Evolutionary conservation across 768 basidiomycete species (phyloP).

Genomic region (Lactifluus pinguis): DNA sequence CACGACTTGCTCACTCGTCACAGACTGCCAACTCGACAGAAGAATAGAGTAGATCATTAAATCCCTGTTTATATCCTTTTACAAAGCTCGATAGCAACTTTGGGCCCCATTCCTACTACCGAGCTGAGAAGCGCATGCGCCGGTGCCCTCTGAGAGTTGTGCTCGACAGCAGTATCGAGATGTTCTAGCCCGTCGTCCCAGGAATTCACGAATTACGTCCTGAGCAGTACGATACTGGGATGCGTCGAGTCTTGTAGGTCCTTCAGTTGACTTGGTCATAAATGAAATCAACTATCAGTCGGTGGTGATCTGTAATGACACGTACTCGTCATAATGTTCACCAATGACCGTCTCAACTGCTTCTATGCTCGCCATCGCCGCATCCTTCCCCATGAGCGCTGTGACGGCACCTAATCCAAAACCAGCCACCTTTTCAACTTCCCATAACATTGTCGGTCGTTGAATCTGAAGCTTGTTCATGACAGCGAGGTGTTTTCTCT

Average conservation of each 20-base stretch:
- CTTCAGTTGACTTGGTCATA: constrained; percentile 60
- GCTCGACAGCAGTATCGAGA: constrained; percentile 80
- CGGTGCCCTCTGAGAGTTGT: constrained; percentile 83
- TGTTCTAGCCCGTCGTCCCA: constrained; percentile 94
- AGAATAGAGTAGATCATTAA: constrained; percentile 7
- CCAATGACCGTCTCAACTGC: constrained; percentile 97
- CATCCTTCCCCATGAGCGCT: constrained; percentile 82
- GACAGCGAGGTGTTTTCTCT: constrained; percentile 81
- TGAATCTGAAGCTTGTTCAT: constrained; percentile 82
- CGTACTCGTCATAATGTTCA: constrained; percentile 96
- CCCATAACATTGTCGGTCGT: constrained; percentile 75
- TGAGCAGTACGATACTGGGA: constrained; percentile 41
- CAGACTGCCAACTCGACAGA: constrained; percentile 8
- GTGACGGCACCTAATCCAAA: constrained; percentile 81
- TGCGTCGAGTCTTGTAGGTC: constrained; percentile 63
- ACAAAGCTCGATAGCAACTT: constrained; percentile 82
- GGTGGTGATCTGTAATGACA: constrained; percentile 13
- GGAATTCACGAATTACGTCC: constrained; percentile 66
- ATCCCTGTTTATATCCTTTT: constrained; percentile 49
- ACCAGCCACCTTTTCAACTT: constrained; percentile 79
- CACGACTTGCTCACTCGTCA: constrained; percentile 24
- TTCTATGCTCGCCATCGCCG: constrained; percentile 98
- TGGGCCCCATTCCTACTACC: constrained; percentile 77
- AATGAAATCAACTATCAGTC: background rate
- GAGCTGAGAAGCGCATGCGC: constrained; percentile 65